phyloP scores from a whole-genome alignment of 805 yeast species.

The Saccharomycopsis vini region DNA sequence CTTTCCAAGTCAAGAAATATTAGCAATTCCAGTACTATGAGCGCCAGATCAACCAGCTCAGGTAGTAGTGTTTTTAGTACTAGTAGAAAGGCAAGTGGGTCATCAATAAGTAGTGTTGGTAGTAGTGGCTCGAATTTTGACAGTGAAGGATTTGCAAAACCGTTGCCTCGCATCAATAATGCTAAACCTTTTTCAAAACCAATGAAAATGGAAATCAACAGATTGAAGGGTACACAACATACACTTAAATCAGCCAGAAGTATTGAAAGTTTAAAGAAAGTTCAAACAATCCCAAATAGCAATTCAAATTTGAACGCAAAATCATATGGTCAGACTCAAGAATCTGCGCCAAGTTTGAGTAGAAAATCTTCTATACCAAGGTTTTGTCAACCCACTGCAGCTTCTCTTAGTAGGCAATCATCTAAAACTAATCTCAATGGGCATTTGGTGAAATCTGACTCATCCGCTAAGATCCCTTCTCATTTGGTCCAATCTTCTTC shows the following conservation, averaged over 20 bases:
- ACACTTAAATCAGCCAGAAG: slow-evolving; percentile 9
- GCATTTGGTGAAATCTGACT: neutral
- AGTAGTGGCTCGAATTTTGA: neutral
- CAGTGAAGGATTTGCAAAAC: slow-evolving; percentile 5
- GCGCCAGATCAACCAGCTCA: neutral
- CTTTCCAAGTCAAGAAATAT: neutral
- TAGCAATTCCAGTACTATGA: slow-evolving; percentile 1
- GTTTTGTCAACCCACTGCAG: slow-evolving; percentile 15
- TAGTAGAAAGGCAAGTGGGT: neutral
- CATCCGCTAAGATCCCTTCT: too few species aligned
- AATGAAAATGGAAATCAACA: neutral
- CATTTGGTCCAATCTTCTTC: too few species aligned
- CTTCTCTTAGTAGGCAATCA: slow-evolving; percentile 16
- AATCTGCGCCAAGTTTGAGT: neutral
- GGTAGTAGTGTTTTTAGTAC: neutral
- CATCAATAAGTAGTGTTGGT: neutral
- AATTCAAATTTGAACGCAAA: neutral
- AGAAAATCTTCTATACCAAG: slow-evolving; percentile 12
- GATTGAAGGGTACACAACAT: neutral
- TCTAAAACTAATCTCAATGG: slow-evolving; percentile 10
- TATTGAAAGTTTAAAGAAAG: neutral
- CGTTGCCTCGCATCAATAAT: neutral
- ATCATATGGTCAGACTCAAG: neutral
- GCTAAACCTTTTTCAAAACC: neutral
- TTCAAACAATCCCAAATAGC: too few species aligned